These are phyloP conservation scores for Aspergillus sergii DNA, from an alignment of 2,329 filamentous ascomycete species.

Conservation along the genomic window DNA sequence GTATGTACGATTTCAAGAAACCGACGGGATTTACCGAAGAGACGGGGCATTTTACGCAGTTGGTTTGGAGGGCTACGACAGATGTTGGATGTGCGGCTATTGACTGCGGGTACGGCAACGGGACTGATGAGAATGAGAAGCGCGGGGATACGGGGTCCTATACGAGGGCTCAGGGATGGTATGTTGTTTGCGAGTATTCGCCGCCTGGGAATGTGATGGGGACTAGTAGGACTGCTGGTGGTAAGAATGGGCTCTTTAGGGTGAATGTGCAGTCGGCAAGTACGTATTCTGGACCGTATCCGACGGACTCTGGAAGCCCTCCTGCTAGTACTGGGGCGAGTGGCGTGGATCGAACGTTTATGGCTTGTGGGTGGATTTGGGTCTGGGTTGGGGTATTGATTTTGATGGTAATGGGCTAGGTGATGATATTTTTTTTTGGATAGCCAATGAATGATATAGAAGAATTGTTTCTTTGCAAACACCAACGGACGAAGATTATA, in stretches of 20 bases:
- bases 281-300: slow-evolving; percentile 21
- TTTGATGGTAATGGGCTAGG: slow-evolving; percentile 7
- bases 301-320: slow-evolving; percentile 9
- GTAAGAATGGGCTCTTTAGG: slow-evolving; percentile 32
- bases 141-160: slow-evolving; percentile 1
- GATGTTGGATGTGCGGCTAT: slow-evolving; percentile 59
- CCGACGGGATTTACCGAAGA: slow-evolving; percentile 58
- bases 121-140: slow-evolving; percentile 8
- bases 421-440: not conserved
- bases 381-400: slow-evolving; percentile 2
- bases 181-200: slow-evolving; percentile 71
- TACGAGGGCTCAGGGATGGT: slow-evolving; percentile 56
- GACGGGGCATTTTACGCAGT: slow-evolving; percentile 73
- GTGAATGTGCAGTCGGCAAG: slow-evolving; percentile 32
- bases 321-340: not conserved
- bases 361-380: not conserved
- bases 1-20: slow-evolving; percentile 60
- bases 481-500: not conserved
- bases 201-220: slow-evolving; percentile 64
- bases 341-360: not conserved
- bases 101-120: slow-evolving; percentile 41
- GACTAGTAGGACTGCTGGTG: slow-evolving; percentile 18
- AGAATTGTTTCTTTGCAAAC: not conserved
- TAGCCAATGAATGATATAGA: not conserved
- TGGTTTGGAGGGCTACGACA: slow-evolving; percentile 69